Evolutionary conservation across 495 filamentous ascomycete species (phyloP), one percentile per base, ranked within the genome.

Genomic region (Talaromyces stipitatus): DNA sequence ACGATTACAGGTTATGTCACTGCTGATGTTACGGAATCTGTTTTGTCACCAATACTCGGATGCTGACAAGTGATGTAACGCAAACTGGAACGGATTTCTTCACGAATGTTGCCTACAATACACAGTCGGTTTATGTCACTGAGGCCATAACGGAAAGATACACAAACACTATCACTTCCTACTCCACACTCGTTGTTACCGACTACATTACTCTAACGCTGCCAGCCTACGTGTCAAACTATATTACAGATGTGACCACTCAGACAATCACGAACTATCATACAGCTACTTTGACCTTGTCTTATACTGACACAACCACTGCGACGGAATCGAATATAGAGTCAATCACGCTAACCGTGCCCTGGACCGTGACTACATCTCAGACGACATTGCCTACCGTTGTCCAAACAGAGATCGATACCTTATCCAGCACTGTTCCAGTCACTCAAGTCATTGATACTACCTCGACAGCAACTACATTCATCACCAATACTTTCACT

Each of bases 281-380:
- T 41, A 88, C 56, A 79, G 71, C 18, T 82, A 86, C 62, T 91
- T 91, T 66, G 87, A 90, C 63, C 73, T 90, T 18, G 77, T 92
- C 59, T 85, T 92, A 72, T 18, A 41, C 36, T 5, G 36, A 41
- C 2, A 41, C 36, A 6, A 16, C 36, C 16, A 41, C 36, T 16
- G 36, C n/a, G n/a, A 41, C 36, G n/a, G 36, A 16, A 4, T 18
- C 36, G 6, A 9, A 41, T 2, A 16, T 41, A 3, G n/a, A 41
- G n/a, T 41, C 36, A 18, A 41, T 18, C 9, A 41, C 36, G 6
- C 4, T 18, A 16, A 41, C 36, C 8, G 36, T 41, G 8, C 36
- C 36, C 16, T 5, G 18, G 36, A 41, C 36, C 18, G 36, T 10
- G n/a, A 41, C 36, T 18, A 9, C n/a, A 41, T 41, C 16, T 18